These are phyloP conservation scores for Diophrys sp. DNA, from an alignment of 73 alveolate species.

Conservation along the genomic window DNA sequence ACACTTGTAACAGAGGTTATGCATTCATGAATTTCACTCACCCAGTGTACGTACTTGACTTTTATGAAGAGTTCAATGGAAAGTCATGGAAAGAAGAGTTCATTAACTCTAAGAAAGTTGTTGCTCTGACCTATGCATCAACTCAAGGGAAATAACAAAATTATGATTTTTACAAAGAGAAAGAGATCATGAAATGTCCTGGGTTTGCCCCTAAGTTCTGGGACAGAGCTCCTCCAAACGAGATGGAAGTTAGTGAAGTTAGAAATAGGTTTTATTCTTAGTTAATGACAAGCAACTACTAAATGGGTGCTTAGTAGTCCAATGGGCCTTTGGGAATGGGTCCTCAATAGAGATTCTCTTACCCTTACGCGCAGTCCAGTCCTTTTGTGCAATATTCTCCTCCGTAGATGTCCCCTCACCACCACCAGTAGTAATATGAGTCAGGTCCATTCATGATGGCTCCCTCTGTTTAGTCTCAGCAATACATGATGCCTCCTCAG, in stretches of 20 bases:
- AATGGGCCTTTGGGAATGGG: neutral
- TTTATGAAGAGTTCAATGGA: slow-evolving; percentile 85
- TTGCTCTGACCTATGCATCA: slow-evolving; percentile 81
- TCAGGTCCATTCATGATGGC: neutral
- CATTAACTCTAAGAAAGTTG: slow-evolving; percentile 77
- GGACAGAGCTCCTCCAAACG: neutral
- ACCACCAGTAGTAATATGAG: neutral
- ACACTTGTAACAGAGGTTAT: slow-evolving; percentile 95
- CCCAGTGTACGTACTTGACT: slow-evolving; percentile 67
- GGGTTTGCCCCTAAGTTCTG: neutral
- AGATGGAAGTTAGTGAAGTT: neutral
- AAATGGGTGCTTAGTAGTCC: neutral
- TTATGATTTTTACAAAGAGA: neutral
- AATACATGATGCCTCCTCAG: neutral
- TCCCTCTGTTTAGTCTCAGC: neutral
- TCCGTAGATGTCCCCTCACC: neutral
- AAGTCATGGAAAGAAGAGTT: slow-evolving; percentile 75
- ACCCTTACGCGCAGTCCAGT: neutral
- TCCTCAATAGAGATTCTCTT: neutral
- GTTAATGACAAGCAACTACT: neutral
- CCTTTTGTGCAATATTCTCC: neutral
- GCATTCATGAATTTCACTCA: slow-evolving; percentile 96
- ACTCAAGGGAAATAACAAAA: slow-evolving; percentile 68
- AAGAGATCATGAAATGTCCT: neutral
- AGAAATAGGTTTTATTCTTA: neutral